A percentile compares a stretch with the other conserved stretches of the same genome.
phyloP scores from a whole-genome alignment of 768 basidiomycete species.

The Sistotremastrum niveocremeum region DNA sequence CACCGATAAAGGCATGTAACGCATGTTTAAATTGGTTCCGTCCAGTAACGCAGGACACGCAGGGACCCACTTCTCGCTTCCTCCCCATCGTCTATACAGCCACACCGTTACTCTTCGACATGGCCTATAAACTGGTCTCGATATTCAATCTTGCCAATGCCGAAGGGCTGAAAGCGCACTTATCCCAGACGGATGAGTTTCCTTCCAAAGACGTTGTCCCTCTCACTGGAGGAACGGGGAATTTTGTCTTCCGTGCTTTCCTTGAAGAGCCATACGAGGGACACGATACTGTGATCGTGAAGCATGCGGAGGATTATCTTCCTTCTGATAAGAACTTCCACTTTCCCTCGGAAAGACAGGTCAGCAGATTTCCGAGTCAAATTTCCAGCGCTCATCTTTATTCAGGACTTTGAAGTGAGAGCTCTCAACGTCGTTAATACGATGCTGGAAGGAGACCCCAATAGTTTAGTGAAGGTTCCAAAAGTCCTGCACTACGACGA shows the following conservation, averaged over 20 bases:
- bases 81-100: too few species aligned
- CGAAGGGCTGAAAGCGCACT: too few species aligned
- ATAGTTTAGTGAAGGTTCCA: conserved; percentile 34
- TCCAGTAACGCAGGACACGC: too few species aligned
- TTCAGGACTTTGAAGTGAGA: conserved; percentile 28
- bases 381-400: neutral
- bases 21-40: too few species aligned
- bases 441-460: conserved; percentile 17
- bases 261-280: conserved; percentile 29
- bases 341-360: conserved; percentile 43
- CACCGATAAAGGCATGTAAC: too few species aligned
- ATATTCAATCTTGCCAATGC: too few species aligned
- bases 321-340: conserved; percentile 12
- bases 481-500: conserved; percentile 36
- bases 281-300: conserved; percentile 36
- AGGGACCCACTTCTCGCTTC: too few species aligned
- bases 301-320: conserved; percentile 39
- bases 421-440: conserved; percentile 33
- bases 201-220: conserved; percentile 12
- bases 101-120: too few species aligned
- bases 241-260: conserved; percentile 45
- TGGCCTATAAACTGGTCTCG: too few species aligned
- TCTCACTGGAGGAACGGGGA: conserved; percentile 39
- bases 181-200: too few species aligned
- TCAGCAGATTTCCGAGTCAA: conserved; percentile 9